A percentile compares a stretch with the other conserved stretches of the same genome.
phyloP scores from a whole-genome alignment of 352 stramenopile genomes.

The Elongisporangium undulatum region DNA sequence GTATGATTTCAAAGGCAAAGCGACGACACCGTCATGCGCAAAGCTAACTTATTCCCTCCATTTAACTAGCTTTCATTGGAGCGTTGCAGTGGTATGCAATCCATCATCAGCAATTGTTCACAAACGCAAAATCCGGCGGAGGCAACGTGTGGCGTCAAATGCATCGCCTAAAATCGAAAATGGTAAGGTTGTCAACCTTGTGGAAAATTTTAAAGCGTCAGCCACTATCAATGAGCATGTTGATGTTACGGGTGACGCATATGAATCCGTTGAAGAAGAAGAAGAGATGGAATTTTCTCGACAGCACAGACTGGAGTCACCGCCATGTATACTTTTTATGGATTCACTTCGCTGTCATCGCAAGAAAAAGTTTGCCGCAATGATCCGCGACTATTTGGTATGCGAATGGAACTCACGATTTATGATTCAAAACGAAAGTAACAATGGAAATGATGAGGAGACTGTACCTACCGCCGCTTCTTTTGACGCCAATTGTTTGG shows the following conservation, averaged over 20 bases:
- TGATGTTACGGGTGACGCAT: background rate
- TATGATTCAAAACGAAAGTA: background rate
- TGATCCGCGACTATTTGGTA: constrained; percentile 87
- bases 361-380: constrained; percentile 82
- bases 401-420: constrained; percentile 57
- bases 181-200: constrained; percentile 22
- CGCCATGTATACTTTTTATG: constrained; percentile 90
- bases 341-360: constrained; percentile 94
- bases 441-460: constrained; percentile 8
- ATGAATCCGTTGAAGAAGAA: constrained; percentile 29
- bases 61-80: constrained; percentile 84
- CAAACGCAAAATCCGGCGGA: constrained; percentile 28
- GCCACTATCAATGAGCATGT: constrained; percentile 1
- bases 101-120: constrained; percentile 63
- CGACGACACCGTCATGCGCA: background rate
- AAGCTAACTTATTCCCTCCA: background rate
- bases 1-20: constrained; percentile 14
- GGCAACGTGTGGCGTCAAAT: background rate
- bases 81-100: constrained; percentile 83
- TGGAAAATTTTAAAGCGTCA: constrained; percentile 20
- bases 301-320: constrained; percentile 29
- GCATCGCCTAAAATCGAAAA: background rate
- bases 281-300: constrained; percentile 40
- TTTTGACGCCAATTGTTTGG: background rate
- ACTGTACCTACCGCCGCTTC: background rate